These are phyloP conservation scores for Mycena indigotica DNA, from an alignment of 768 basidiomycete genomes.

Conservation along the genomic window DNA sequence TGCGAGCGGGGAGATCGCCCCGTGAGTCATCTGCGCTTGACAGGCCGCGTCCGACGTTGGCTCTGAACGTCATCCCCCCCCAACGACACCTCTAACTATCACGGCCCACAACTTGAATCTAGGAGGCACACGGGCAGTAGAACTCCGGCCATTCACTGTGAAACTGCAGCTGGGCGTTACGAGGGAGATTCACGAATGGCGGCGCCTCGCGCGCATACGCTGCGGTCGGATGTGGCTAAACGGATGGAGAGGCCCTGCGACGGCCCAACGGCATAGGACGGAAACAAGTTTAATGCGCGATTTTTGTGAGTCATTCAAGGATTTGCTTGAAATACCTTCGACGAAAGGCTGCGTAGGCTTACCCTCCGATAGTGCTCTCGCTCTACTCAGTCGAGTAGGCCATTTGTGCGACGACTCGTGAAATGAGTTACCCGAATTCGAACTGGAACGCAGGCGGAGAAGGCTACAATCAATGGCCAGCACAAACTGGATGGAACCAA, in stretches of 20 bases:
- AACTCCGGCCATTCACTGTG: too few relatives aligned
- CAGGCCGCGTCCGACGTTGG: not conserved
- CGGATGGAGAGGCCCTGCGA: not conserved
- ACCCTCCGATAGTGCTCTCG: not conserved
- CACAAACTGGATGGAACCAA: not conserved
- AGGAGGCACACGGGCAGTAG: too few relatives aligned
- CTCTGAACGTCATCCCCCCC: not conserved
- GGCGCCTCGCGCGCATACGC: too few relatives aligned
- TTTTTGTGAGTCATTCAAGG: not conserved
- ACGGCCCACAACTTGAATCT: not conserved
- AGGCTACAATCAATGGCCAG: not conserved
- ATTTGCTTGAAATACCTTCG: not conserved
- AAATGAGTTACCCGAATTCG: not conserved
- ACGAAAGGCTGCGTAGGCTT: not conserved
- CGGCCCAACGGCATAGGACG: not conserved
- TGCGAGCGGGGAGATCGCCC: not conserved
- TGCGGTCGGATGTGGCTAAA: too few relatives aligned
- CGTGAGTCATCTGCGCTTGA: not conserved
- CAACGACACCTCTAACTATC: not conserved
- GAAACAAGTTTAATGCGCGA: not conserved
- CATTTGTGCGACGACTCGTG: too few relatives aligned
- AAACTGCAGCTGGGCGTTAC: too few relatives aligned
- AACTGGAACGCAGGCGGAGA: not conserved
- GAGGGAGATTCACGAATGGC: too few relatives aligned
- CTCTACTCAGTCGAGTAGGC: not conserved